phyloP scores from a whole-genome alignment of 2,329 filamentous ascomycete species.

The Nemania serpens region DNA sequence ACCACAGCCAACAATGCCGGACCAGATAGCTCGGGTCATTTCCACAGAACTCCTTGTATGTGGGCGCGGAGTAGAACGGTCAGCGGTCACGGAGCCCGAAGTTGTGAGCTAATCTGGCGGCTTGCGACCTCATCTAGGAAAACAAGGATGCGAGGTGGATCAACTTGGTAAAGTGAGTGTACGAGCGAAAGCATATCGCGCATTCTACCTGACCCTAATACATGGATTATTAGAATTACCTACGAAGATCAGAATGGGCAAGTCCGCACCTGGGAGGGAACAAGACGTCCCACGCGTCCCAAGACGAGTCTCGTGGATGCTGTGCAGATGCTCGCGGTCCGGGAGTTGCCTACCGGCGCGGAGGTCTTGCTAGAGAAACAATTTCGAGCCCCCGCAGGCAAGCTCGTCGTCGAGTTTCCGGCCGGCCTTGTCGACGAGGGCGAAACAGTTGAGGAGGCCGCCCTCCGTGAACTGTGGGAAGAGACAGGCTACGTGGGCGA shows the following conservation, averaged over 20 bases:
- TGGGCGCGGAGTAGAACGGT: neutral
- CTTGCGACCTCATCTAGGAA: constrained; percentile 27
- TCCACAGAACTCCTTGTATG: constrained; percentile 40
- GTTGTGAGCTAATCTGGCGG: neutral
- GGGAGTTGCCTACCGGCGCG: constrained; percentile 34
- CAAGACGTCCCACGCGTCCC: constrained; percentile 34
- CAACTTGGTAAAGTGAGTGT: constrained; percentile 40
- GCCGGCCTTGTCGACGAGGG: constrained; percentile 47
- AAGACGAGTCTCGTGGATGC: constrained; percentile 38
- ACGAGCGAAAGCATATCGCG: neutral
- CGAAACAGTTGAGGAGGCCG: constrained; percentile 45
- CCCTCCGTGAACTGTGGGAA: constrained; percentile 46
- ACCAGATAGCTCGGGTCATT: constrained; percentile 31
- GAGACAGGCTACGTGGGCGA: constrained; percentile 47
- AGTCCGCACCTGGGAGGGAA: constrained; percentile 40
- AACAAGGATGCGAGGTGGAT: constrained; percentile 42
- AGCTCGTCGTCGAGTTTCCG: constrained; percentile 46
- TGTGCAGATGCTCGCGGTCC: constrained; percentile 38
- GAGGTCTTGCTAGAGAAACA: constrained; percentile 46
- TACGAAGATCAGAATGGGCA: constrained; percentile 39
- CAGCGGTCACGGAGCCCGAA: neutral
- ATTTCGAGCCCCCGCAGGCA: constrained; percentile 46
- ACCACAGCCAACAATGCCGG: constrained; percentile 30
- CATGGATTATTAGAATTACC: constrained; percentile 33
- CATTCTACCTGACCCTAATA: neutral